Conservation (phyloP, 306 rosid genomes). For the Lablab purpureus region DNA sequence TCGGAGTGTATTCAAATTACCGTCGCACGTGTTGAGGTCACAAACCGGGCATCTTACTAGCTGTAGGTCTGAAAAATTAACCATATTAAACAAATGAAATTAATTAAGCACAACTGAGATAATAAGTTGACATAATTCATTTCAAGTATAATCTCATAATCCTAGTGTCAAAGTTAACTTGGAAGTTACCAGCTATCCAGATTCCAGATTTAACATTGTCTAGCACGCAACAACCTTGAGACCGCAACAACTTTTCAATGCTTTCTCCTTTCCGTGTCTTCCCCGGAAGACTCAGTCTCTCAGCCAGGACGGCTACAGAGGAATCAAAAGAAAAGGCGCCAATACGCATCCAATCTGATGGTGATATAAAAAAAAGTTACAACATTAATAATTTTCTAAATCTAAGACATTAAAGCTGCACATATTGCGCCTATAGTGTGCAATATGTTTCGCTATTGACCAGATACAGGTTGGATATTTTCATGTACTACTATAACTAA, state of each 20-base stretch:
- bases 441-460: no score
- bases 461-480: no score
- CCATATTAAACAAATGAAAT: conserved; percentile 36
- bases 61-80: conserved; percentile 82
- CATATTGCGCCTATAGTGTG: conserved; percentile 16
- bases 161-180: conserved; percentile 16
- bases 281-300: conserved; percentile 59
- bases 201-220: conserved; percentile 79
- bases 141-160: conserved; percentile 9
- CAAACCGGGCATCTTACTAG: conserved; percentile 98
- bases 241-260: conserved; percentile 57
- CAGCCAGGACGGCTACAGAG: conserved; percentile 73
- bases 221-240: conserved; percentile 76
- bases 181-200: conserved; percentile 89
- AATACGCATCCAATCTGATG: conserved; percentile 93
- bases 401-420: conserved; percentile 22
- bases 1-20: conserved; percentile 52
- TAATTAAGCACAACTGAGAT: conserved; percentile 12
- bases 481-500: no score
- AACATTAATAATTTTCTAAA: conserved; percentile 24
- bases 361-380: conserved; percentile 11
- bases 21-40: conserved; percentile 94
- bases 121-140: conserved; percentile 19
- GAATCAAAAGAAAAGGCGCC: conserved; percentile 89
- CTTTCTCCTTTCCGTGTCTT: conserved; percentile 55